Percentiles rank a stretch among this genome's conserved stretches.
Evolutionary conservation across 1,284 basidiomycete species (phyloP).

Genomic region (Melampsora abietis-canadensis): DNA sequence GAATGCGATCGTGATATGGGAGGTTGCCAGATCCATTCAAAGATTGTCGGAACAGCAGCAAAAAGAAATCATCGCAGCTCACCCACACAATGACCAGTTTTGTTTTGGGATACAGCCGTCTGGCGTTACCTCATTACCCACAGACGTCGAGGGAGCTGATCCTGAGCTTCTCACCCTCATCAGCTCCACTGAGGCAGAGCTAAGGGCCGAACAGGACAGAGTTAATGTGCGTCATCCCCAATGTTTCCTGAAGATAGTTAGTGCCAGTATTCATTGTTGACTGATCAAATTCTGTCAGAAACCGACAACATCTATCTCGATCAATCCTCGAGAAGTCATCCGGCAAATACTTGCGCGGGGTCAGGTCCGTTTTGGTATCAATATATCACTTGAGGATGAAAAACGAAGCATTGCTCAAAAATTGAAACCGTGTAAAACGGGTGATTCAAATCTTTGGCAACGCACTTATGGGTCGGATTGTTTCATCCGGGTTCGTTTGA

Average conservation of each 20-base stretch:
- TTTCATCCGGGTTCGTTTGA: slow-evolving; percentile 20
- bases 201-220: not conserved
- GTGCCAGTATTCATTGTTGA: not conserved
- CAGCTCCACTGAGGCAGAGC: not conserved
- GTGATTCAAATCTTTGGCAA: slow-evolving; percentile 9
- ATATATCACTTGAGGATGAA: not conserved
- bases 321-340: not conserved
- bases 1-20: slow-evolving; percentile 26
- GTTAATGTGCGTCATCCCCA: not conserved
- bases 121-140: too few relatives aligned
- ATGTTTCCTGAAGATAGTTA: too few relatives aligned
- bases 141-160: slow-evolving; percentile 3
- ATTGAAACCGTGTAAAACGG: not conserved
- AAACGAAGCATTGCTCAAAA: not conserved
- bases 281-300: slow-evolving; percentile 6
- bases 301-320: not conserved
- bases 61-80: not conserved
- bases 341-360: slow-evolving; percentile 2
- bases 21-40: slow-evolving; percentile 14
- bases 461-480: slow-evolving; percentile 36
- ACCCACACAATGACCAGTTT: not conserved
- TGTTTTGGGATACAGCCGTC: too few relatives aligned
- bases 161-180: slow-evolving; percentile 17
- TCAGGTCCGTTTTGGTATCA: slow-evolving; percentile 21
- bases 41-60: slow-evolving; percentile 4